Evolutionary conservation across 306 rosid species (phyloP), one percentile per base, ranked within the genome.

Genomic region (Cyamopsis tetragonoloba): DNA sequence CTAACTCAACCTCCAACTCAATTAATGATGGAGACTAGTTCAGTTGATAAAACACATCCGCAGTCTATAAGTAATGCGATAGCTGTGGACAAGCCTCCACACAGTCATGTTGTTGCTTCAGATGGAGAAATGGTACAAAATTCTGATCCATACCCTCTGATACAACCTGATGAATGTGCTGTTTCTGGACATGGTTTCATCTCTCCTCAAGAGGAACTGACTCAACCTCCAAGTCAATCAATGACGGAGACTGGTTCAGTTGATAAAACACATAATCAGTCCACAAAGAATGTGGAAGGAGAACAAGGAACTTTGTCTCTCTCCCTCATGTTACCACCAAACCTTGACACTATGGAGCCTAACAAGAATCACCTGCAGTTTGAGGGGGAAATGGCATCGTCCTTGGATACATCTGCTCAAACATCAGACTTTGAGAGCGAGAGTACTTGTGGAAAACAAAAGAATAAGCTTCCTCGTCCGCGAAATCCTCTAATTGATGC

Each of bases 401-500:
- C 78, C 34, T 79, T 74, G 61, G 83, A 75, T 70, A 60, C 72
- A 23, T 69, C 77, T 48, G 53, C 71, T 72, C 72, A 53, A 51
- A 68, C 79, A 38, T 41, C 90, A 32, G 84, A 79, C 49, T 53
- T 71, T 70, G 97, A 87, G 63, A 73, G 69, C 14, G 88, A 79
- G 69, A 79, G 59, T 71, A 42, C 79, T 20, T 85, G 83, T 71
- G 91, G 84, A 59, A 82, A 77, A 59, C 81, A 77, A 50, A 79
- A 74, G 43, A 74, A 32, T 47, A 95, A 88, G 81, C 59, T 85
- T 66, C 95, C 91, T 59, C 97, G 97, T 74, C 97, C 99, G n/a
- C 82, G 95, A 42, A 91, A 58, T 80, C 99, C 97, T 79, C 96
- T 91, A 62, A 91, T 95, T 50, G 99, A 95, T 78, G 97, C 92